Conservation (phyloP, 2,329 filamentous ascomycete species). For the Aspergillus tanneri region DNA sequence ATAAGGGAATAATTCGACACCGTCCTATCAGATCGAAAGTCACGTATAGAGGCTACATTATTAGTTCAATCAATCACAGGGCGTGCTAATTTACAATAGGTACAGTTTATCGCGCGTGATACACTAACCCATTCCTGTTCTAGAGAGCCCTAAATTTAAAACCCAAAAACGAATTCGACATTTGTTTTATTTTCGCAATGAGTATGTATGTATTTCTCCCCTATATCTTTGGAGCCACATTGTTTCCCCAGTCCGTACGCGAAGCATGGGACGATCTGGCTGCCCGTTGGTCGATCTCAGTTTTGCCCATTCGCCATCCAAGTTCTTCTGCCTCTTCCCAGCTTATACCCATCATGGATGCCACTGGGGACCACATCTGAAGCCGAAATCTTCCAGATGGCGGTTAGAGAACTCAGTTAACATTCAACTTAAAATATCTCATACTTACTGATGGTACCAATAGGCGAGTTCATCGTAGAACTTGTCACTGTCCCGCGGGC, state of each 20-base stretch:
- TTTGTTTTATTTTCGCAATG: too few relatives aligned
- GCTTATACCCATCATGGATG: not conserved
- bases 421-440: not conserved
- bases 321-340: not conserved
- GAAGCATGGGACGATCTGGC: not conserved
- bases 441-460: not conserved
- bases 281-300: not conserved
- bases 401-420: not conserved
- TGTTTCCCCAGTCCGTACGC: not conserved
- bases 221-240: not conserved
- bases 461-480: not conserved
- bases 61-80: too few relatives aligned
- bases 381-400: not conserved
- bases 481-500: not conserved
- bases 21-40: too few relatives aligned
- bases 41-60: too few relatives aligned
- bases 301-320: not conserved
- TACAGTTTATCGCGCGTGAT: not conserved
- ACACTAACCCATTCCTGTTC: not conserved
- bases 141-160: not conserved
- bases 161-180: too few relatives aligned
- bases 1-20: too few relatives aligned
- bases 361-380: conserved; percentile 1
- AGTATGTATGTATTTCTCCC: not conserved
- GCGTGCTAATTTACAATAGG: too few relatives aligned